These are phyloP conservation scores for Colletotrichum paranaense DNA, from an alignment of 2,329 filamentous ascomycete genomes.

Conservation along the genomic window DNA sequence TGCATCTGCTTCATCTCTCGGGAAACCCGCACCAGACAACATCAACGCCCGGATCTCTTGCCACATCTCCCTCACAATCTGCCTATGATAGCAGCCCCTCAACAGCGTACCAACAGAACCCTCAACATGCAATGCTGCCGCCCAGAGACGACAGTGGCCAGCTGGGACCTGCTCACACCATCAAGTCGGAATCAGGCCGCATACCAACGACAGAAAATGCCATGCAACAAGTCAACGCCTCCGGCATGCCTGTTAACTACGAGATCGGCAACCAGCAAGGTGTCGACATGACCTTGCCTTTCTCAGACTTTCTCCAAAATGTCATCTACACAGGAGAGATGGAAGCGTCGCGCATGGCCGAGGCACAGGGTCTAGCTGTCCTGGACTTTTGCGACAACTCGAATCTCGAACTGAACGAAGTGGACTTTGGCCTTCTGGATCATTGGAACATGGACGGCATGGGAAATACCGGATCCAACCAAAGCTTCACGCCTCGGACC, in stretches of 20 bases:
- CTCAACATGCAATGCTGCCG: conserved; percentile 34
- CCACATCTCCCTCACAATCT: conserved; percentile 38
- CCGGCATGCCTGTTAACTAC: conserved; percentile 17
- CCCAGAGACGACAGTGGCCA: conserved; percentile 41
- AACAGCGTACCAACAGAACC: conserved; percentile 38
- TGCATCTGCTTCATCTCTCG: conserved; percentile 57
- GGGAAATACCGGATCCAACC: conserved; percentile 41
- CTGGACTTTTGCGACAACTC: conserved; percentile 62
- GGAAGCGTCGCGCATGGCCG: conserved; percentile 45
- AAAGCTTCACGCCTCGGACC: conserved; percentile 42
- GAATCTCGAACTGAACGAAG: conserved; percentile 62
- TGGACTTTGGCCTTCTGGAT: conserved; percentile 63
- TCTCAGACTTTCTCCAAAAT: conserved; percentile 63
- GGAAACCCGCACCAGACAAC: conserved; percentile 44
- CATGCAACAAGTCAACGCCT: conserved; percentile 43
- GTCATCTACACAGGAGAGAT: conserved; percentile 60
- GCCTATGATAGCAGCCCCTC: conserved; percentile 36
- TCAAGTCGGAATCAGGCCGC: conserved; percentile 48
- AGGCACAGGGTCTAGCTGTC: conserved; percentile 55
- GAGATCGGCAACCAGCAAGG: conserved; percentile 24
- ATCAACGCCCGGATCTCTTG: conserved; percentile 33
- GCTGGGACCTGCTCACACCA: conserved; percentile 39
- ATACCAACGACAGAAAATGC: conserved; percentile 48
- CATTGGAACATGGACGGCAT: conserved; percentile 58
- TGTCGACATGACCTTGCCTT: conserved; percentile 46